These are phyloP conservation scores for Talaromyces sp. DNA, from an alignment of 2,329 filamentous ascomycete genomes.

Conservation along the genomic window DNA sequence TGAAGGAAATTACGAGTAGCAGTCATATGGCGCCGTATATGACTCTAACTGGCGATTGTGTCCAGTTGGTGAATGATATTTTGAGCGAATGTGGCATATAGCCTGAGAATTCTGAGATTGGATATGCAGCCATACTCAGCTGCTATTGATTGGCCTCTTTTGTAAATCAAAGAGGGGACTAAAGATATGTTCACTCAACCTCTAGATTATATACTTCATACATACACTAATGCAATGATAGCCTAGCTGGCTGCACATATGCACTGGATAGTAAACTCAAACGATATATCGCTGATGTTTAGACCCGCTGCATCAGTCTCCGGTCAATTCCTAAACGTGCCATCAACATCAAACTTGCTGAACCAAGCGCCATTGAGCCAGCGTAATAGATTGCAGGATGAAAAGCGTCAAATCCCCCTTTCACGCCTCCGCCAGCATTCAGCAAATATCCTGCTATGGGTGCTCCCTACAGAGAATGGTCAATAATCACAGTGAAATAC, in stretches of 20 bases:
- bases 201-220: background rate
- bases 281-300: background rate
- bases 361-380: conserved; percentile 50
- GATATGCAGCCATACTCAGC: background rate
- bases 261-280: background rate
- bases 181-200: background rate
- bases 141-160: background rate
- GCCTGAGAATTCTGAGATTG: background rate
- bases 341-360: conserved; percentile 42
- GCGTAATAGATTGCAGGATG: conserved; percentile 62
- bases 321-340: conserved; percentile 45
- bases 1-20: conserved; percentile 19
- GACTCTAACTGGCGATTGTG: conserved; percentile 8
- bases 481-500: background rate
- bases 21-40: conserved; percentile 21
- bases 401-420: conserved; percentile 51
- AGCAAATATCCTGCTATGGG: conserved; percentile 61
- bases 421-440: conserved; percentile 52
- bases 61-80: conserved; percentile 7
- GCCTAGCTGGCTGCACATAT: background rate
- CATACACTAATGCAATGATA: background rate
- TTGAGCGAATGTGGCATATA: background rate
- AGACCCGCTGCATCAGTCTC: conserved; percentile 10
- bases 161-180: background rate
- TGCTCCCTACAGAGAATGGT: conserved; percentile 40